Evolutionary conservation across 495 filamentous ascomycete species (phyloP).

Genomic region (Hyaloscypha hepaticicola): DNA sequence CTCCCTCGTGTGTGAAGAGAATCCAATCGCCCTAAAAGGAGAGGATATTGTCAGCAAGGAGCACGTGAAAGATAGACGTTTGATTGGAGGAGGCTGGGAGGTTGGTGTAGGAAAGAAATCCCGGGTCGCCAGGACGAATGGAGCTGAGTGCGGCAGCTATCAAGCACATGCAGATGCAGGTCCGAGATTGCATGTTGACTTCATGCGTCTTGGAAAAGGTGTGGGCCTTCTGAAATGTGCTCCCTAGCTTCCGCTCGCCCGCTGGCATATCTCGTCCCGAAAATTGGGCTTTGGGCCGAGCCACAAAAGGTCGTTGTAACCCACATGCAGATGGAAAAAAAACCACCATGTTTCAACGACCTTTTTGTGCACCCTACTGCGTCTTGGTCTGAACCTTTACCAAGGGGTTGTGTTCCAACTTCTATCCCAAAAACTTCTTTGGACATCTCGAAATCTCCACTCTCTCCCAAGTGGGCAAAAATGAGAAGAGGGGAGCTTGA

Average conservation of each 20-base stretch:
- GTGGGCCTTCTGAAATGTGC: slow-evolving; percentile 24
- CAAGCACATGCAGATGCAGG: slow-evolving; percentile 25
- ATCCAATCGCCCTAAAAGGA: slow-evolving; percentile 89
- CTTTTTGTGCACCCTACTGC: slow-evolving; percentile 5
- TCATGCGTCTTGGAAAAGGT: slow-evolving; percentile 15
- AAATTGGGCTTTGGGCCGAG: slow-evolving; percentile 3
- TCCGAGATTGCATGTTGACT: slow-evolving; percentile 15
- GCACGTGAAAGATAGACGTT: neutral
- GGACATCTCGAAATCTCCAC: neutral
- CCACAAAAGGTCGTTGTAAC: slow-evolving; percentile 22
- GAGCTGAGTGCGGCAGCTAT: slow-evolving; percentile 23
- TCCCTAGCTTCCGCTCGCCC: slow-evolving; percentile 59
- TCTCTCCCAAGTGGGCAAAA: neutral
- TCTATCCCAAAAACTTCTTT: neutral
- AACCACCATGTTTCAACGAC: neutral
- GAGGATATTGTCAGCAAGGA: slow-evolving; percentile 35
- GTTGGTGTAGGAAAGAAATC: slow-evolving; percentile 8
- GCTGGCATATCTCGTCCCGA: slow-evolving; percentile 29
- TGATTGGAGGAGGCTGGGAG: slow-evolving; percentile 15
- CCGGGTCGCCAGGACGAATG: neutral
- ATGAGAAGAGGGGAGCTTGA: neutral
- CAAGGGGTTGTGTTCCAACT: neutral
- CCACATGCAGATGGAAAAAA: slow-evolving; percentile 20
- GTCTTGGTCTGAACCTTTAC: neutral
- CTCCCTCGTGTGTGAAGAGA: slow-evolving; percentile 98